Evolutionary conservation across 306 rosid species (phyloP).

Genomic region (Prunus mongolica): DNA sequence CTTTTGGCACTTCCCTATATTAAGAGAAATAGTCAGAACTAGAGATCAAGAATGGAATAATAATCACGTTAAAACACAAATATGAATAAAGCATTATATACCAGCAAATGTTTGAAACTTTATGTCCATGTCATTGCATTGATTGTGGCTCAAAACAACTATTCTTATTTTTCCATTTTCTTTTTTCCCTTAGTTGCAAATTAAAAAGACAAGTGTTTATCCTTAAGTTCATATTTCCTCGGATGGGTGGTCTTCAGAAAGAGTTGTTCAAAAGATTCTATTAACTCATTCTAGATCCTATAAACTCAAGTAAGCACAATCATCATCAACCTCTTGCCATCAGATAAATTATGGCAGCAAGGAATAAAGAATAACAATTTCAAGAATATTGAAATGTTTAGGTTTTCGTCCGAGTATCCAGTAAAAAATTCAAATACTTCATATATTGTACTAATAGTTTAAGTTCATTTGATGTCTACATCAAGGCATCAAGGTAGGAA

Average conservation of each 20-base stretch:
- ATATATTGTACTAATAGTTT: neutral
- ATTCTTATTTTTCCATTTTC: neutral
- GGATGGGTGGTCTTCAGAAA: neutral
- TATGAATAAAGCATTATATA: neutral
- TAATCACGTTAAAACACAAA: neutral
- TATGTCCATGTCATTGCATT: neutral
- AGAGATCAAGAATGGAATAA: neutral
- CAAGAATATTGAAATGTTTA: neutral
- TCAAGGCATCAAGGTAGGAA: neutral
- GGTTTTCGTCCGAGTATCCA: neutral
- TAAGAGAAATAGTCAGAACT: neutral
- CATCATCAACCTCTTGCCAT: neutral
- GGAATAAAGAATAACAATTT: neutral
- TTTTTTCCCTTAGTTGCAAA: neutral
- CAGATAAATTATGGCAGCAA: neutral
- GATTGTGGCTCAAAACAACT: neutral
- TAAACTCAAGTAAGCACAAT: neutral
- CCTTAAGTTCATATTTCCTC: neutral
- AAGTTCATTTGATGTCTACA: neutral
- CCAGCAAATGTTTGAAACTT: neutral
- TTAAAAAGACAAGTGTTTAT: neutral
- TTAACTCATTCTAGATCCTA: neutral
- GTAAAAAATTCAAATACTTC: neutral
- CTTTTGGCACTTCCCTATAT: slow-evolving; percentile 88
- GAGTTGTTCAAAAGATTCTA: neutral